Evolutionary conservation across 177 flowering plant species (phyloP), one percentile per base, ranked within the genome.

Genomic region (Vitis hybrid): DNA sequence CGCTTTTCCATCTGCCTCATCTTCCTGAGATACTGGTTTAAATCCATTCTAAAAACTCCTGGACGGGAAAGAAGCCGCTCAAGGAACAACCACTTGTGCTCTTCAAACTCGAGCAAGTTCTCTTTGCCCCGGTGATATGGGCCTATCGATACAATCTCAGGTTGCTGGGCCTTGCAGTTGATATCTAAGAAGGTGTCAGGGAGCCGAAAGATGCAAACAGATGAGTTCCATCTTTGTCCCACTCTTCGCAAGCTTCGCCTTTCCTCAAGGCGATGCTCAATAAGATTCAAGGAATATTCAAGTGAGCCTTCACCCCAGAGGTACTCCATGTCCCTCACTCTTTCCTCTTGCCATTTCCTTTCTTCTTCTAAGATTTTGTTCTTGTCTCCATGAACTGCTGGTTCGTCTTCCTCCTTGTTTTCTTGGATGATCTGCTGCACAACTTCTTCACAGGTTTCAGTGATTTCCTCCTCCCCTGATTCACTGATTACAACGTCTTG

Each of bases 71-170:
- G 63, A 15, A 71, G 30, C 3, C 4, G 2, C 3, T 15, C 51
- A 10, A 71, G 69, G 30, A 63, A 71, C 30, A 8, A 2, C 74
- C 67, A 64, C 48, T 67, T 69, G 14, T 14, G 30, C 45, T 76
- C 32, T 55, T 72, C 65, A 45, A 70, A 50, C 58, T 50, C 60
- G 18, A 26, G 57, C 12, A 70, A 23, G 17, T 51, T 2, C 6
- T 26, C 49, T 19, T 60, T 15, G 54, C 62, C 54, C 62, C 63
- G 19, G 62, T 68, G 70, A 19, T 34, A 68, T 0, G 70, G 70
- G 13, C 72, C 72, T 51, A 70, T 62, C 2, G 72, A 70, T 3
- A 70, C 49, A 14, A 70, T 48, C 58, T 50, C 59, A 10, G 72
- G 72, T 4, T 56, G 19, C 5, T 60, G 21, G 12, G 72, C 65